Evolutionary conservation across 768 basidiomycete genomes (phyloP), one percentile per base, ranked within the genome.

Genomic region (Tylopilus sp.): DNA sequence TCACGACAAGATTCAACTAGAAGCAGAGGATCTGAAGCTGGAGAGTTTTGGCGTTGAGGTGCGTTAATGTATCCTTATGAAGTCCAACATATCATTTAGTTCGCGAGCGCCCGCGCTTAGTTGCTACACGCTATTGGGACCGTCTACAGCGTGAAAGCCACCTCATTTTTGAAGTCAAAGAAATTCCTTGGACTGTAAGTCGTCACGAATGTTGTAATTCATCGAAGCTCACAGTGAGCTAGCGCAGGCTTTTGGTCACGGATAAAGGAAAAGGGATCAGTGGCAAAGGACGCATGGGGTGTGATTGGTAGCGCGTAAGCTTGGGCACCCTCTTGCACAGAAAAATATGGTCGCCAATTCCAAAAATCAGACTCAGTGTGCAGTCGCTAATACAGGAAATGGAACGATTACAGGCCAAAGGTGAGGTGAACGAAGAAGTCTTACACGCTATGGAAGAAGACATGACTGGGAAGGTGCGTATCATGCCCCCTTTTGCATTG

Each of bases 11-110:
- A 89, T 96, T 68, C 78, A 72, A 63, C 74, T 81, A 26, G 97
- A 99, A 70, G 92, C 90, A 2, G 93, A 96, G 51, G 97, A 99
- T 73, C 67, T 99, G 61, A 98, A 98, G 75, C 72, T 98, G 48
- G 96, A 99, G 76, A 94, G 91, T 60, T 99, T 99, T 70, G 97
- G 97, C 44, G 86, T 98, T 22, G 96, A 98, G 83, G 87, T 91
- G 61, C 28, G 81, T 68, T 37, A 12, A 44, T 26, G 1, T 31
- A 41, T 42, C n/a, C 11, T 59, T 42, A 17, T 8, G 11, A 26
- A 13, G 13, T 41, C 10, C 24, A 25, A 11, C 28, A 16, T 29
- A 4, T 44, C n/a, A 19, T 43, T 67, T 53, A 57, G 24, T 40
- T 24, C 29, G 17, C 17, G 25, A 3, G 11, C 13, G 16, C 24